These are phyloP conservation scores for Phaeosphaeriaceae sp. DNA, from an alignment of 2,329 filamentous ascomycete genomes.

Conservation along the genomic window DNA sequence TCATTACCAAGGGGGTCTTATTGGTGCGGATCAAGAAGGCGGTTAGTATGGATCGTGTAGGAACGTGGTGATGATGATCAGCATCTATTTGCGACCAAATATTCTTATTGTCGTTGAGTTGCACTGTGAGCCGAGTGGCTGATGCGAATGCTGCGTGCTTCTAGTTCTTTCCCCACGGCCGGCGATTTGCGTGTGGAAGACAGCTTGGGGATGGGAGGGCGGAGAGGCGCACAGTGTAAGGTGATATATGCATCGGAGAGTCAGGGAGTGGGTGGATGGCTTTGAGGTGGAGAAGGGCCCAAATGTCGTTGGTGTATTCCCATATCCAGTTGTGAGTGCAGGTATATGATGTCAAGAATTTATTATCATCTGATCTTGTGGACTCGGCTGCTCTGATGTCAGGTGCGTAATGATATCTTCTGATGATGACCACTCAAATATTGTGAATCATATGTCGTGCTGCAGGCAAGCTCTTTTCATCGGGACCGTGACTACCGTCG, in stretches of 20 bases:
- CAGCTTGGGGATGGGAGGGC: background rate
- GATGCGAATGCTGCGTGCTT: background rate
- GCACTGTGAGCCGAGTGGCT: background rate
- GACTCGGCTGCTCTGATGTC: too few species aligned
- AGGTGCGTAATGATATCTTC: too few species aligned
- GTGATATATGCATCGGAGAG: background rate
- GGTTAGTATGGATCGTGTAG: conserved; percentile 31
- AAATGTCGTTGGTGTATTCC: background rate
- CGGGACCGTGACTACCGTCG: too few species aligned
- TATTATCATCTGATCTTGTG: too few species aligned
- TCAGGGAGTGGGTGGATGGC: background rate
- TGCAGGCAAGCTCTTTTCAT: too few species aligned
- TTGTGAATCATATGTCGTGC: too few species aligned
- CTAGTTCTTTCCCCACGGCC: conserved; percentile 20
- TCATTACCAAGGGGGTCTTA: conserved; percentile 70
- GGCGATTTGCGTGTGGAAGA: conserved; percentile 6
- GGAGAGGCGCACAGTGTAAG: background rate
- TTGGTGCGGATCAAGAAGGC: conserved; percentile 76
- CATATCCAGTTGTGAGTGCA: too few species aligned
- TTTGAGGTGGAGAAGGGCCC: background rate
- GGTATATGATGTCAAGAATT: too few species aligned
- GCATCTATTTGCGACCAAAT: too few species aligned
- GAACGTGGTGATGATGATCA: conserved; percentile 9
- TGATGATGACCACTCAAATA: too few species aligned
- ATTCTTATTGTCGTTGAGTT: conserved; percentile 2